Base-by-base conservation (phyloP, 1,284 basidiomycete species). In the Ceratobasidium sp. region DNA sequence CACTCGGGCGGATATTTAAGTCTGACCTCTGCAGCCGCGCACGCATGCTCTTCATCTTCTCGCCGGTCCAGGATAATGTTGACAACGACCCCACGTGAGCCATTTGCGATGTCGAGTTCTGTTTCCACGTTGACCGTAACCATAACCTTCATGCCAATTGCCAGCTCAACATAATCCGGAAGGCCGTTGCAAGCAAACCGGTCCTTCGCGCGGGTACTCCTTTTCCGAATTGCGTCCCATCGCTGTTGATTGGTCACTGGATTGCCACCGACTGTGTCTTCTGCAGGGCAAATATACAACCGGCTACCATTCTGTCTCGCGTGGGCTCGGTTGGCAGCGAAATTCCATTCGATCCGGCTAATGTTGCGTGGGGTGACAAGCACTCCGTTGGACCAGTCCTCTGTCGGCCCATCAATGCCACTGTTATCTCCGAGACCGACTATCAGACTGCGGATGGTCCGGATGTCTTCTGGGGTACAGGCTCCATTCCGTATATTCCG, bases 311-410 rank as follows among this genome's bases (percentile, higher is more conserved):
- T 78, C 1, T 68, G 40, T 25, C 40, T 15, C 64, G 79, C 80
- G 52, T 81, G 80, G 46, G 80, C 79, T 13, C 66, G 37, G 1
- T 81, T 19, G 0, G 82, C 81, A 1, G 70, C 77, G 3, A 77
- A 65, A 62, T 86, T 86, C 84, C 84, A 86, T n/a, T 77, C 65
- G 9, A 22, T 80, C 0, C 82, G 79, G 0, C 85, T 83, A 1
- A 76, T 79, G 78, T 86, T 84, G 9, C 82, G 64, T 3, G 84
- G 83, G n/a, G 83, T 86, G 2, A 86, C 81, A 0, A 86, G 77
- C 0, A 44, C 49, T 0, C 81, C 80, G 1, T 81, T 77, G 0
- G 75, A 79, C 85, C 85, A 85, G 44, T 44, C 44, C 15, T 44
- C 15, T 44, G 9, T 44, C 9, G 44, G 15, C 9, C 15, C 44